Evolutionary conservation across 2,329 filamentous ascomycete species (phyloP).

Genomic region (Periconia digitata): DNA sequence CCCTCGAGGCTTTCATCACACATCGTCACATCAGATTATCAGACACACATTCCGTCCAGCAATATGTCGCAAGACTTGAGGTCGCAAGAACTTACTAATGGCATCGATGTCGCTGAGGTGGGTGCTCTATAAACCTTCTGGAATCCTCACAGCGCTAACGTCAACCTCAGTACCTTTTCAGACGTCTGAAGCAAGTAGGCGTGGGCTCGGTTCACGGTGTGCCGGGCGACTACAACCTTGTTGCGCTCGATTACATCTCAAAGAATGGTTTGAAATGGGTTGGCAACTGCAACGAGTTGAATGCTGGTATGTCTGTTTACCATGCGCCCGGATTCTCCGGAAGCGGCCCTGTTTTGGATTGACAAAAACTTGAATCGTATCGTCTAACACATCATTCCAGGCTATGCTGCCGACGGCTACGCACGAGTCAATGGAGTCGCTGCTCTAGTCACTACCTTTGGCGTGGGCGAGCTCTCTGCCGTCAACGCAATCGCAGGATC

Average conservation of each 20-base stretch:
- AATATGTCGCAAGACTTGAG: slow-evolving; percentile 45
- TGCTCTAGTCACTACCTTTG: slow-evolving; percentile 52
- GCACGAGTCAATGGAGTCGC: slow-evolving; percentile 50
- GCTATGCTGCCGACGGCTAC: slow-evolving; percentile 52
- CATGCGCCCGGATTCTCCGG: slow-evolving; percentile 13
- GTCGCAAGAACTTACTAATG: slow-evolving; percentile 46
- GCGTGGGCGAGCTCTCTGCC: slow-evolving; percentile 52
- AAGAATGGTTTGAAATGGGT: slow-evolving; percentile 59
- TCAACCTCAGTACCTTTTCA: slow-evolving; percentile 40
- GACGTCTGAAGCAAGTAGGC: slow-evolving; percentile 47
- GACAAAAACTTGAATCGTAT: slow-evolving; percentile 11
- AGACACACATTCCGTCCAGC: slow-evolving; percentile 1
- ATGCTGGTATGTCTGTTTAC: slow-evolving; percentile 56
- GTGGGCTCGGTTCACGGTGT: slow-evolving; percentile 52
- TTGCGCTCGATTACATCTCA: slow-evolving; percentile 59
- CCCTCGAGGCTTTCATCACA: background rate
- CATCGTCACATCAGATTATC: background rate
- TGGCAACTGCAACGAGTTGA: slow-evolving; percentile 64
- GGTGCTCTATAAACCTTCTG: slow-evolving; percentile 12
- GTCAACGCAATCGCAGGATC: slow-evolving; percentile 52
- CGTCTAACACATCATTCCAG: slow-evolving; percentile 20
- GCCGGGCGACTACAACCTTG: slow-evolving; percentile 47
- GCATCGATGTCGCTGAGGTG: slow-evolving; percentile 60
- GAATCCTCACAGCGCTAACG: background rate
- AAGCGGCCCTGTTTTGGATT: background rate